Percentiles rank a stretch among this genome's conserved stretches.
Evolutionary conservation across 2,329 filamentous ascomycete species (phyloP).

Genomic region (Phyllosticta ampelicida): DNA sequence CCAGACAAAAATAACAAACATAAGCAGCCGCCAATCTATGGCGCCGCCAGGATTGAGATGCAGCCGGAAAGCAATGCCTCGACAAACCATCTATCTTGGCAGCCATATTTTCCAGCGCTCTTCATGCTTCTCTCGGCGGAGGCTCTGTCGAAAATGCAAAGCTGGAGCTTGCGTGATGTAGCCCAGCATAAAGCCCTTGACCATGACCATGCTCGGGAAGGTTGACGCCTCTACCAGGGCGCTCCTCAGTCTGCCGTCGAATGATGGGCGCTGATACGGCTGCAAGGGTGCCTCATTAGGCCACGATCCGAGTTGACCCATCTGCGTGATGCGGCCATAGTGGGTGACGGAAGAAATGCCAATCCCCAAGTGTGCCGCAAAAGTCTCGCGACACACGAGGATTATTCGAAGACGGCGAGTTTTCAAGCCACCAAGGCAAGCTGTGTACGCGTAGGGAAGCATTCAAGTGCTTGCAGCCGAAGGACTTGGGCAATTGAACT

Average conservation of each 20-base stretch:
- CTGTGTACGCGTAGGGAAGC: too few relatives aligned
- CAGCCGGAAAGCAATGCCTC: too few relatives aligned
- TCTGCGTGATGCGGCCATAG: not conserved
- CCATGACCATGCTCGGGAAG: not conserved
- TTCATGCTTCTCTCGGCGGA: not conserved
- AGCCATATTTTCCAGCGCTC: not conserved
- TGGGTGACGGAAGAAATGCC: too few relatives aligned
- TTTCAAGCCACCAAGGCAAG: too few relatives aligned
- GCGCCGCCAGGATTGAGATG: not conserved
- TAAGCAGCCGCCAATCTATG: not conserved
- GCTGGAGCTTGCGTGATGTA: not conserved
- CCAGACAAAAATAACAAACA: not conserved
- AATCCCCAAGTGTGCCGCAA: too few relatives aligned
- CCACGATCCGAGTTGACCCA: not conserved
- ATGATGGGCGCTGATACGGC: not conserved
- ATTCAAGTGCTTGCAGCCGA: too few relatives aligned
- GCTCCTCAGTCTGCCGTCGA: not conserved
- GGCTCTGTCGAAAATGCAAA: not conserved
- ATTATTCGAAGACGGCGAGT: too few relatives aligned
- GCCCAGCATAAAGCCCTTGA: not conserved
- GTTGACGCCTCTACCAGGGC: not conserved
- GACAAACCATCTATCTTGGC: not conserved
- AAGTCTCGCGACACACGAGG: too few relatives aligned
- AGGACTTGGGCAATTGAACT: too few relatives aligned
- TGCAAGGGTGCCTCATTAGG: not conserved